Evolutionary conservation across 805 yeast genomes (phyloP).

Genomic region (Spathaspora passalidarum): DNA sequence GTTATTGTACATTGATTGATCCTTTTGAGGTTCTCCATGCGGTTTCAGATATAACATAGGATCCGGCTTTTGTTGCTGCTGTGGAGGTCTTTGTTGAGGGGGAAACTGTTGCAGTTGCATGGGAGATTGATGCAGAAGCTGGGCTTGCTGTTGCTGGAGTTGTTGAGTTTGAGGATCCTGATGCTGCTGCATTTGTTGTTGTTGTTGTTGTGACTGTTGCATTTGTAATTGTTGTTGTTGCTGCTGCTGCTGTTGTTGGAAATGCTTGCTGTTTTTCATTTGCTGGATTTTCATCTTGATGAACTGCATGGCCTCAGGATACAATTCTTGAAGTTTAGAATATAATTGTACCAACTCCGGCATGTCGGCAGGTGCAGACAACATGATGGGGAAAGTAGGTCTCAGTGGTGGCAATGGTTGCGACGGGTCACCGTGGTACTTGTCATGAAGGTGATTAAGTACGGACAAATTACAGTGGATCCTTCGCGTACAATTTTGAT

Average conservation of each 20-base stretch:
- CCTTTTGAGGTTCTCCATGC: slow-evolving; percentile 1
- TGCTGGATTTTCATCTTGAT: slow-evolving; percentile 39
- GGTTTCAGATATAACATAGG: slow-evolving; percentile 6
- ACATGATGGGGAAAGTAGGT: slow-evolving; percentile 45
- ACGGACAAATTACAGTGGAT: slow-evolving; percentile 42
- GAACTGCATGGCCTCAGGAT: slow-evolving; percentile 51
- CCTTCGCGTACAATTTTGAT: slow-evolving; percentile 38
- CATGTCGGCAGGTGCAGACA: slow-evolving; percentile 53
- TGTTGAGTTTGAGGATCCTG: slow-evolving; percentile 8
- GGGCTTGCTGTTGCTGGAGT: slow-evolving; percentile 9
- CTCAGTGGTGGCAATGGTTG: slow-evolving; percentile 20
- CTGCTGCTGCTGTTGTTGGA: slow-evolving; percentile 10
- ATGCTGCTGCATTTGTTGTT: slow-evolving; percentile 7
- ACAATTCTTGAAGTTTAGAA: slow-evolving; percentile 44
- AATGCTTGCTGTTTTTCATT: slow-evolving; percentile 27
- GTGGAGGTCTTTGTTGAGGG: slow-evolving; percentile 12
- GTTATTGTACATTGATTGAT: slow-evolving; percentile 7
- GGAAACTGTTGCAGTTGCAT: slow-evolving; percentile 9
- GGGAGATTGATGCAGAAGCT: slow-evolving; percentile 8
- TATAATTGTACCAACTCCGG: slow-evolving; percentile 51
- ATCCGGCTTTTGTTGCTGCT: slow-evolving; percentile 7
- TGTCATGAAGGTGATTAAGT: slow-evolving; percentile 35
- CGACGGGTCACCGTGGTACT: slow-evolving; percentile 30
- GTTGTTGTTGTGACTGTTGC: slow-evolving; percentile 13
- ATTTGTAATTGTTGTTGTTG: slow-evolving; percentile 7